Percentiles rank a stretch among this genome's conserved stretches.
Evolutionary conservation across 1,284 basidiomycete species (phyloP).

Genomic region (Naganishia liquefaciens): DNA sequence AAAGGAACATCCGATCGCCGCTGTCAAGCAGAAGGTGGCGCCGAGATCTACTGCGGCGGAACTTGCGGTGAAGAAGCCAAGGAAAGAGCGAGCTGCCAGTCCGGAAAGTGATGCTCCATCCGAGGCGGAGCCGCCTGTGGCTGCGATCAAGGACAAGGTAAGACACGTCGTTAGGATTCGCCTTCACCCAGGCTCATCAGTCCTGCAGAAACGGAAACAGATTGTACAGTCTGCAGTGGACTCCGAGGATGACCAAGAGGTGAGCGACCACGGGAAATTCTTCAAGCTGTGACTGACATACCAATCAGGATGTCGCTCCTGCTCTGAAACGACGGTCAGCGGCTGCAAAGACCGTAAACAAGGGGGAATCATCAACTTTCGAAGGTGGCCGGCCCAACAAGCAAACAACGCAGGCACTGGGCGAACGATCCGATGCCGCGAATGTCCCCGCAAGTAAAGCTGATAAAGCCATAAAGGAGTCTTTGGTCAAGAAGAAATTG

Average conservation of each 20-base stretch:
- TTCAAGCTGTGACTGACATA: too few relatives aligned
- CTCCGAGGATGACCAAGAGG: constrained; percentile 7
- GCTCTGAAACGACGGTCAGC: constrained; percentile 6
- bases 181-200: background rate
- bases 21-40: constrained; percentile 1
- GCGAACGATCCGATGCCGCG: background rate
- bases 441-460: constrained; percentile 12
- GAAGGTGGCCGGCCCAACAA: constrained; percentile 18
- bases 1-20: background rate
- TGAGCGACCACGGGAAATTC: background rate
- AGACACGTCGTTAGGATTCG: background rate
- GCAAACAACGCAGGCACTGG: background rate
- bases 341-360: constrained; percentile 7
- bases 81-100: constrained; percentile 5
- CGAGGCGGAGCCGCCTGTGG: constrained; percentile 4
- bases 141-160: constrained; percentile 8
- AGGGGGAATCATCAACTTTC: constrained; percentile 15
- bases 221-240: background rate
- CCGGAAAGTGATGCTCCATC: constrained; percentile 1
- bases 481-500: constrained; percentile 6
- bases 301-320: constrained; percentile 6
- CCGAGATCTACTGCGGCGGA: background rate
- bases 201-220: constrained; percentile 17
- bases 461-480: background rate
- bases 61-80: constrained; percentile 1